Evolutionary conservation across 768 basidiomycete genomes (phyloP), one percentile per base, ranked within the genome.

Genomic region (Kwoniella sp.): DNA sequence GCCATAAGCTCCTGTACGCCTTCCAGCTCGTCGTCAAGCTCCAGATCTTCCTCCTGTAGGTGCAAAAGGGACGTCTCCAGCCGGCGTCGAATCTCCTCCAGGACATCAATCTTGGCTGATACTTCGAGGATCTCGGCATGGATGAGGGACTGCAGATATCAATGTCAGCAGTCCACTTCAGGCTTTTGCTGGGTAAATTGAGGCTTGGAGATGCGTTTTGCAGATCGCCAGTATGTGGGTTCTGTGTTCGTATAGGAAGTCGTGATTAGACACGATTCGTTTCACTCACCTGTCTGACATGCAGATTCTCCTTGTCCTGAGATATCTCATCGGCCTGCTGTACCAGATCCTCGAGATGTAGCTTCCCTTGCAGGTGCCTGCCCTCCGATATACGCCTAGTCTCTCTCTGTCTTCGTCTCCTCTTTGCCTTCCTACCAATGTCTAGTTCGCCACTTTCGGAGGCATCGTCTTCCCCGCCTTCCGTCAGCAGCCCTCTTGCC

Each of bases 21-120:
- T 81, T 91, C 88, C 61, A 96, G 81, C 82, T 99, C 95, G 66
- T 96, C 95, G 73, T 96, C 92, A n/a, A 99, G 83, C 75, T 97
- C 95, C 25, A 99, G 83, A 67, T 96, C 94, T 71, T 98, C 95
- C 77, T 99, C 95, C 63, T 94, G 91, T 52, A 97, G 79, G 77
- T 87, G 90, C 31, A 98, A 82, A 7, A 99, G 83, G 75, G 92
- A 89, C 48, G 87, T 84, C 75, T 93, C 91, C 26, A 98, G 83
- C 69, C 89, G 89, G 9, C 86, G 84, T 59, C 93, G 85, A 61
- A 97, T 91, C 17, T 82, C 84, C 71, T 94, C 92, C 37, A 98
- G 82, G 4, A 89, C 87, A 56, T 88, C 87, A 55, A 98, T 97
- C 84, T 96, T 97, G 69, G 86, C 85, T 26, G 91, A 89, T 23